These are phyloP conservation scores for Sphaerulina musiva DNA, from an alignment of 2,329 filamentous ascomycete species.

Conservation along the genomic window DNA sequence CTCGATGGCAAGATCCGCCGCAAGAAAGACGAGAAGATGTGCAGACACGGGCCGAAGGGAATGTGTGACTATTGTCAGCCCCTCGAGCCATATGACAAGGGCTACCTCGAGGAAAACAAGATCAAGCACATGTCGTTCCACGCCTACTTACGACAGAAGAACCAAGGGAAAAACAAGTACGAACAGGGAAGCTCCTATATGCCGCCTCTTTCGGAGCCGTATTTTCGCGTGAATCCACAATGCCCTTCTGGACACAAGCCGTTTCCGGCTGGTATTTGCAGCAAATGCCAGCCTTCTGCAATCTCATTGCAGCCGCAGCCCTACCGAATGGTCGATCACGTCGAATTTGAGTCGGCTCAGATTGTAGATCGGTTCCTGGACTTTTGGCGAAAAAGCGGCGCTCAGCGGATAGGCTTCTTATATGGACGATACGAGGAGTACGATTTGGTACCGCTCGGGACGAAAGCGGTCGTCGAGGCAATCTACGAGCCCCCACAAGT, in stretches of 20 bases:
- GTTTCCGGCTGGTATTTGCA: constrained; percentile 96
- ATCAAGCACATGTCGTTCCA: constrained; percentile 99
- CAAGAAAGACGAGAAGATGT: constrained; percentile 73
- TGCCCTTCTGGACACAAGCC: constrained; percentile 89
- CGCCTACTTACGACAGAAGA: constrained; percentile 87
- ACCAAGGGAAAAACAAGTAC: constrained; percentile 91
- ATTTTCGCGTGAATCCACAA: constrained; percentile 78
- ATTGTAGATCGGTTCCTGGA: constrained; percentile 87
- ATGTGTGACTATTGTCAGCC: constrained; percentile 99
- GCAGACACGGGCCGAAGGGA: constrained; percentile 88
- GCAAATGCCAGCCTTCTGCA: constrained; percentile 94
- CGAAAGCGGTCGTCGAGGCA: constrained; percentile 92
- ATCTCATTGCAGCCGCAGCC: constrained; percentile 90
- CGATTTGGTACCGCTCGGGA: constrained; percentile 80
- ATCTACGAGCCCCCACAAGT: constrained; percentile 95
- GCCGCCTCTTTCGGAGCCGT: constrained; percentile 87
- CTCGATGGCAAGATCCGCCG: constrained; percentile 83
- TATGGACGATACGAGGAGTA: constrained; percentile 92
- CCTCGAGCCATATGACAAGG: constrained; percentile 83
- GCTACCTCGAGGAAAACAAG: constrained; percentile 87
- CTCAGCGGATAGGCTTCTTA: constrained; percentile 79
- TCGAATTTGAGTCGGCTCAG: constrained; percentile 81
- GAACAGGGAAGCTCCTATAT: constrained; percentile 93
- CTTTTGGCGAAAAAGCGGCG: constrained; percentile 80
- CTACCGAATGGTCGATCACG: constrained; percentile 96